These are phyloP conservation scores for Monilinia aucupariae DNA, from an alignment of 2,329 filamentous ascomycete genomes.

Conservation along the genomic window DNA sequence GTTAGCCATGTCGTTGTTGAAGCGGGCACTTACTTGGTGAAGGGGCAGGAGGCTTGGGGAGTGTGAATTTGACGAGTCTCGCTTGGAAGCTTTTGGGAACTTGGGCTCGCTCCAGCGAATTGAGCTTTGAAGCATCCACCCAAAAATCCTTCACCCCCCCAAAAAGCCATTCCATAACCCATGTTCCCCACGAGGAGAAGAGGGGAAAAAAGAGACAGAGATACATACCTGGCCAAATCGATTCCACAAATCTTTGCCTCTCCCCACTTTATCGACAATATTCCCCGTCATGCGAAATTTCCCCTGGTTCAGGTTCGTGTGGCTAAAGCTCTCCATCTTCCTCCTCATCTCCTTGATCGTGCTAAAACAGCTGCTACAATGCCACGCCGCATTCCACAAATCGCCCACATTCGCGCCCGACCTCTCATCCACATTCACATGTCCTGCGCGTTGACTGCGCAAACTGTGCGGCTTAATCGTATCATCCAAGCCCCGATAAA, in stretches of 20 bases:
- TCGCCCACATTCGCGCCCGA: constrained; percentile 28
- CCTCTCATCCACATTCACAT: neutral
- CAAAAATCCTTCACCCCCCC: neutral
- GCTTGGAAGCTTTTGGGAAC: neutral
- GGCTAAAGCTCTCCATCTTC: constrained; percentile 42
- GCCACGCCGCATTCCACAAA: constrained; percentile 41
- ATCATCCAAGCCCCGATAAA: constrained; percentile 35
- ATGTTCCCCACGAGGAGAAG: no score
- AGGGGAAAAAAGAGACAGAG: neutral
- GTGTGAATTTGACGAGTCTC: neutral
- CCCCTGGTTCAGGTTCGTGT: constrained; percentile 37
- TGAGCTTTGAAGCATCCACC: neutral
- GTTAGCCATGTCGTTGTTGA: neutral
- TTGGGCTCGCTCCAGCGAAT: neutral
- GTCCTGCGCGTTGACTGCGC: neutral
- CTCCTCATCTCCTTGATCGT: constrained; percentile 39
- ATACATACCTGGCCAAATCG: constrained; percentile 29
- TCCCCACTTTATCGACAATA: constrained; percentile 40
- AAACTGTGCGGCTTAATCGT: constrained; percentile 38
- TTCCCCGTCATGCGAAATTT: constrained; percentile 38
- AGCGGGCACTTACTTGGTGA: neutral
- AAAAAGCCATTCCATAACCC: neutral
- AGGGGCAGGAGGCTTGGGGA: neutral
- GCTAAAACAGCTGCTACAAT: constrained; percentile 42
- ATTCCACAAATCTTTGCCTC: constrained; percentile 42